Percentiles rank a stretch among this genome's conserved stretches.
These are phyloP conservation scores for Cystofilobasidium macerans DNA, from an alignment of 768 basidiomycete genomes.

Conservation along the genomic window DNA sequence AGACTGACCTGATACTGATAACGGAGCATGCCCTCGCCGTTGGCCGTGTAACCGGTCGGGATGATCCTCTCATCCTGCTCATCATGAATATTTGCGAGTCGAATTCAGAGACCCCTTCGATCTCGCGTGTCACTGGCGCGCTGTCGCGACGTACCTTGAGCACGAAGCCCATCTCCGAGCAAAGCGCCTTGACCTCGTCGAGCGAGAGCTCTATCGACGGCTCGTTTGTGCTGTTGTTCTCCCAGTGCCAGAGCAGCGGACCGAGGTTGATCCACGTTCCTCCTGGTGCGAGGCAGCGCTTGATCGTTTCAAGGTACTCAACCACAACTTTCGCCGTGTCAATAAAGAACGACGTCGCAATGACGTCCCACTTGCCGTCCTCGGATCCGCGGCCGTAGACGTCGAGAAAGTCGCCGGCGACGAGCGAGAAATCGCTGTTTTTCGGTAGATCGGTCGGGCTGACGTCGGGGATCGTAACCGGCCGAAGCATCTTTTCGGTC, in stretches of 20 bases:
- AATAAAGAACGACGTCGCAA: conserved; percentile 93
- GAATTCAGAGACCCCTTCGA: no score
- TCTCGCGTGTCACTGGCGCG: no score
- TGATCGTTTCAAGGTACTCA: conserved; percentile 14
- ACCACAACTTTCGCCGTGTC: conserved; percentile 48
- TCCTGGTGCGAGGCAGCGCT: conserved; percentile 37
- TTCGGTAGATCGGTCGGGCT: conserved; percentile 55
- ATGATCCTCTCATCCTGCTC: conserved; percentile 68
- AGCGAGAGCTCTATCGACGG: conserved; percentile 62
- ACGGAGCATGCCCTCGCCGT: conserved; percentile 64
- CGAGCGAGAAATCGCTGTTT: conserved; percentile 48
- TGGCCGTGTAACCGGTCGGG: conserved; percentile 76
- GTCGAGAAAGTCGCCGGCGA: conserved; percentile 92
- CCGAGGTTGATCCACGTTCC: conserved; percentile 95
- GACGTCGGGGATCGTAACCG: conserved; percentile 71
- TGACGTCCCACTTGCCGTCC: conserved; percentile 63
- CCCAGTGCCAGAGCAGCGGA: conserved; percentile 93
- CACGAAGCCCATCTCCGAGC: conserved; percentile 64
- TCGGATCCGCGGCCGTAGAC: conserved; percentile 56
- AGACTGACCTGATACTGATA: conserved; percentile 57
- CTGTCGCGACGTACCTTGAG: conserved; percentile 61
- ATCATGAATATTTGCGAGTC: neutral
- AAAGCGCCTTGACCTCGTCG: conserved; percentile 74
- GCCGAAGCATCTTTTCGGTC: conserved; percentile 50
- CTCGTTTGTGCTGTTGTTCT: conserved; percentile 52